Base-by-base conservation (phyloP, 2,329 filamentous ascomycete species). In the Paracorniculantispora psalliotae region DNA sequence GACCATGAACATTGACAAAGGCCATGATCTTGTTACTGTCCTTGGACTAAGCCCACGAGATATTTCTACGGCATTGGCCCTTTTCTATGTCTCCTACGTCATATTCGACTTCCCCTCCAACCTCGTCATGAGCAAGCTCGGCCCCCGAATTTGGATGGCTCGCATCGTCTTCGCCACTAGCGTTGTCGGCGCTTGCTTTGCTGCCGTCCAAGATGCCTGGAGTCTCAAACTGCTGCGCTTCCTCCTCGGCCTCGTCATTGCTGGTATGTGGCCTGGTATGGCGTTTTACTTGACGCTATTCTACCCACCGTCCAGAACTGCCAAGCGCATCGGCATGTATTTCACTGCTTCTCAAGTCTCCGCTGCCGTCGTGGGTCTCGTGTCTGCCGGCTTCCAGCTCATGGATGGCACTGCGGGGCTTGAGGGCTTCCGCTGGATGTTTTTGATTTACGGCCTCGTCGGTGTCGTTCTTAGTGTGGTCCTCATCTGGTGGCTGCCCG, bases 231-330 rank as follows among this genome's bases (percentile, higher is more conserved):
- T 96, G n/a, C 81, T 96, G 28, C 87, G 92, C 8, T 87, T 96
- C 59, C 80, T 96, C 12, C 83, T 96, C 7, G 92, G 92, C 50
- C 82, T 94, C 15, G 91, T 96, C 25, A 92, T 92, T 69, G 92
- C 92, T 1, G 92, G 92, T 49, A 92, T 96, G 88, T 96, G 92
- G 92, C 92, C 92, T 0, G 92, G 92, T 52, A 96, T 96, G 92
- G 85, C 91, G 10, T 94, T 94, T 72, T 96, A 96, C 69, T 79
- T 96, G 49, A 96, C 92, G 0, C 80, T 96, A 8, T 96, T 96
- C 78, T 96, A 96, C 69, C 92, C 92, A 7, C 91, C 92, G 0
- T 90, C 89, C 6, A 83, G 90, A 13, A 94, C 89, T 1, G 92
- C 90, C 15, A 96, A 94, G 76, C 83, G 92, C 41, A 96, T 96